phyloP scores from a whole-genome alignment of 1,284 basidiomycete genomes.

The Leccinum subatratum region DNA sequence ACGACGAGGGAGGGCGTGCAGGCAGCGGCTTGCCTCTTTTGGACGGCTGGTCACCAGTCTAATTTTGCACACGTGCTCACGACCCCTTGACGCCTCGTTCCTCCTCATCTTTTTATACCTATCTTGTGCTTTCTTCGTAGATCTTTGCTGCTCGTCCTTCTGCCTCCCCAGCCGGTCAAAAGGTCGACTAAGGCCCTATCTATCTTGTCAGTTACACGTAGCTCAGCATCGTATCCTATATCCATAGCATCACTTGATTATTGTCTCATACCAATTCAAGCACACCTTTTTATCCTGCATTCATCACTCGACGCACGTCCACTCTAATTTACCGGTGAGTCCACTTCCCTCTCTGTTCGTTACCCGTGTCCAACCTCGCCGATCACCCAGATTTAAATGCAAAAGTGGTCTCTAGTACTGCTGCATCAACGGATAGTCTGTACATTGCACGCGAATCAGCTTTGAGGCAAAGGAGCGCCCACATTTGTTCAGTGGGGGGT shows the following conservation, averaged over 20 bases:
- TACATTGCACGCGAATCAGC: conserved; percentile 38
- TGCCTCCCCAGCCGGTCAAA: conserved; percentile 32
- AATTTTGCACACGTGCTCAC: too few relatives aligned
- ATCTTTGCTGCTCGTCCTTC: conserved; percentile 37
- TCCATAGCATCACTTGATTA: conserved; percentile 44
- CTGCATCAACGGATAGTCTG: conserved; percentile 34
- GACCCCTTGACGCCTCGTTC: conserved; percentile 41
- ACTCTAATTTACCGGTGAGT: conserved; percentile 62
- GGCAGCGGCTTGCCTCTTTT: too few relatives aligned
- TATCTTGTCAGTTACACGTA: conserved; percentile 43
- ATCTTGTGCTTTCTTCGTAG: conserved; percentile 45
- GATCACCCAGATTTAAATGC: conserved; percentile 35
- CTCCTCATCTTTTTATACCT: conserved; percentile 56
- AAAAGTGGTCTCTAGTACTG: conserved; percentile 35
- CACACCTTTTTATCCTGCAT: conserved; percentile 45
- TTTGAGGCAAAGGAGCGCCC: conserved; percentile 66
- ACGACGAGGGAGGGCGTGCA: too few relatives aligned
- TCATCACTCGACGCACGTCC: conserved; percentile 44
- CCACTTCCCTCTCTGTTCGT: conserved; percentile 16
- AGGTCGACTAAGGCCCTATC: conserved; percentile 38
- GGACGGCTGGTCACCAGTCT: too few relatives aligned
- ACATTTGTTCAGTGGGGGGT: conserved; percentile 72
- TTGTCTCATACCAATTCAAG: conserved; percentile 40
- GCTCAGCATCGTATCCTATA: conserved; percentile 41
- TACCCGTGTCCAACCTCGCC: conserved; percentile 23